phyloP scores from a whole-genome alignment of 768 basidiomycete species.

The Pholiota microspora region DNA sequence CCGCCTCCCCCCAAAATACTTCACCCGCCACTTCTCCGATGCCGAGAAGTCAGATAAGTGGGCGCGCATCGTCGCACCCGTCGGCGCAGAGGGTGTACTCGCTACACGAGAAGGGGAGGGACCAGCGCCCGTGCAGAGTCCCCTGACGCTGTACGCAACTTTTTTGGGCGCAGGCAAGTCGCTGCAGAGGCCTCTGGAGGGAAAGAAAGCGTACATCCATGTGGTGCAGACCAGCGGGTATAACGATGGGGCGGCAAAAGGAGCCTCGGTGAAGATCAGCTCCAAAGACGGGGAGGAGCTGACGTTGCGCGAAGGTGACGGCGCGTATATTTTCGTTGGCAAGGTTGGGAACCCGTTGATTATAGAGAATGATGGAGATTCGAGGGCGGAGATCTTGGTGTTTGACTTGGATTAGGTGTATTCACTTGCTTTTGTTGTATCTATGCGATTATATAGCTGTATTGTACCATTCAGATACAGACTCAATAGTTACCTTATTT shows the following conservation, averaged over 20 bases:
- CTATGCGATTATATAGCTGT: background rate
- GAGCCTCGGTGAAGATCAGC: constrained; percentile 54
- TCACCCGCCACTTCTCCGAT: constrained; percentile 83
- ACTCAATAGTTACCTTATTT: too few relatives aligned
- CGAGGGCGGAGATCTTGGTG: constrained; percentile 69
- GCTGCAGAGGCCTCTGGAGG: constrained; percentile 50
- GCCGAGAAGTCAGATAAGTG: constrained; percentile 76
- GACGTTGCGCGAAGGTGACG: constrained; percentile 83
- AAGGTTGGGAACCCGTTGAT: constrained; percentile 36
- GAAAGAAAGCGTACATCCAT: constrained; percentile 77
- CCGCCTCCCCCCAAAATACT: constrained; percentile 74
- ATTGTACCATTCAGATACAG: too few relatives aligned
- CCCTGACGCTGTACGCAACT: constrained; percentile 71
- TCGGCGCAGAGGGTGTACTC: constrained; percentile 53
- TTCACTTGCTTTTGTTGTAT: background rate
- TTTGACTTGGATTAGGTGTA: constrained; percentile 67
- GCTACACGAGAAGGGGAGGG: constrained; percentile 65
- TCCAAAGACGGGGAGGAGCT: constrained; percentile 38
- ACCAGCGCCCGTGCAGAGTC: constrained; percentile 78
- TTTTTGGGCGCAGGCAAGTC: constrained; percentile 58
- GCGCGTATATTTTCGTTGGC: constrained; percentile 65
- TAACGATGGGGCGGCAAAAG: constrained; percentile 53
- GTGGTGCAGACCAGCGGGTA: constrained; percentile 85
- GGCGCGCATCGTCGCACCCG: constrained; percentile 75
- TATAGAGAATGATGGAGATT: constrained; percentile 65